Evolutionary conservation across 345 rosid species (phyloP).

Genomic region (Populus euphratica): DNA sequence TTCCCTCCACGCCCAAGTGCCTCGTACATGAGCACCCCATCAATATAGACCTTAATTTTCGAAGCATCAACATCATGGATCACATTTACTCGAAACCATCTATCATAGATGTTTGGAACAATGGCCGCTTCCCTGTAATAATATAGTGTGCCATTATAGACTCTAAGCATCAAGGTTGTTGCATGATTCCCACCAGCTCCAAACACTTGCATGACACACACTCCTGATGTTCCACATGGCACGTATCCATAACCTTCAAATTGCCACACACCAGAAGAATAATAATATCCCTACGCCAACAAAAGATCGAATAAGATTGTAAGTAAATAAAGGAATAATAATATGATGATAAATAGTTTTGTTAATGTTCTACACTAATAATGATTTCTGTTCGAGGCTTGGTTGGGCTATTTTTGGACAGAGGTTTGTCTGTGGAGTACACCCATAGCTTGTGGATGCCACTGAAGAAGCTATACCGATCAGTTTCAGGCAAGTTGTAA

Average conservation of each 20-base stretch:
- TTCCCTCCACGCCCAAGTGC: too few species aligned
- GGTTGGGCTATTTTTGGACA: constrained; percentile 4
- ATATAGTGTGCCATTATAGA: constrained; percentile 32
- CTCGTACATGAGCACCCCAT: too few species aligned
- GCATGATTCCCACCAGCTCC: constrained; percentile 20
- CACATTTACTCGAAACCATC: constrained; percentile 38
- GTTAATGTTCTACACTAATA: background rate
- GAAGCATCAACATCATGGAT: constrained; percentile 34
- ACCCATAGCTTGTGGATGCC: constrained; percentile 11
- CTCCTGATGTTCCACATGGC: constrained; percentile 29
- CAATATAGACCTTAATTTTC: constrained; percentile 7
- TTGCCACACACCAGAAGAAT: constrained; percentile 35
- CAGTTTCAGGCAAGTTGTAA: background rate
- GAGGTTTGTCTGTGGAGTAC: constrained; percentile 8
- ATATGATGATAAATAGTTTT: background rate
- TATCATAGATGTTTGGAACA: constrained; percentile 17
- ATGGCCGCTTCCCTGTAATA: constrained; percentile 16
- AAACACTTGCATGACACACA: constrained; percentile 34
- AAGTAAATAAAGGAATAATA: background rate
- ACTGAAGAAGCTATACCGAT: background rate
- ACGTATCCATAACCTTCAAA: constrained; percentile 38
- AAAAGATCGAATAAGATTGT: background rate
- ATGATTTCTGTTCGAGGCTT: constrained; percentile 12
- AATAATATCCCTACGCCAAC: constrained; percentile 22
- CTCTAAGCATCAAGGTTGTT: background rate